A percentile compares a stretch with the other conserved stretches of the same genome.
Evolutionary conservation across 208 protist genomes (phyloP).

Genomic region (Acanthamoeba lugdunensis): DNA sequence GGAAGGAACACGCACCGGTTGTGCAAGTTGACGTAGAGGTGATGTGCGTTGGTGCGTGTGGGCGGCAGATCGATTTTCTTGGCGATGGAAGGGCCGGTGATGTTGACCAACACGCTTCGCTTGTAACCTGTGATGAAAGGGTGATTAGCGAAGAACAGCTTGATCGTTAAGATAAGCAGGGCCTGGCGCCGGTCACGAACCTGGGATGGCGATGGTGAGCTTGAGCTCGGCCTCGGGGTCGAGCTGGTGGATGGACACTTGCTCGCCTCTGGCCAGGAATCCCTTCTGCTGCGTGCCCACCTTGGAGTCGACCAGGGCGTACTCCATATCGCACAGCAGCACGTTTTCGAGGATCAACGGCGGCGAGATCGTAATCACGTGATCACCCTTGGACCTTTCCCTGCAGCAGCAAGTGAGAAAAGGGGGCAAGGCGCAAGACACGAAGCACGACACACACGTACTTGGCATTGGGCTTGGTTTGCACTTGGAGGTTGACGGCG

Average conservation of each 20-base stretch:
- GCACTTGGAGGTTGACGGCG: constrained; percentile 24
- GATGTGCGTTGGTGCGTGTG: constrained; percentile 24
- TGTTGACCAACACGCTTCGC: constrained; percentile 47
- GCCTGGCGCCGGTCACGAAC: neutral
- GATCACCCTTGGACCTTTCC: constrained; percentile 48
- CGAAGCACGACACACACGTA: neutral
- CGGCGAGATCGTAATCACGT: constrained; percentile 58
- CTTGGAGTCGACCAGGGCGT: constrained; percentile 56
- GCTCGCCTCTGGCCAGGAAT: constrained; percentile 39
- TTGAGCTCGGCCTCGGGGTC: constrained; percentile 52
- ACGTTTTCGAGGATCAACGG: constrained; percentile 71
- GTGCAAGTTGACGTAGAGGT: constrained; percentile 68
- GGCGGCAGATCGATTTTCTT: constrained; percentile 66
- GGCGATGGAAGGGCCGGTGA: constrained; percentile 10
- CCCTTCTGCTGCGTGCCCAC: constrained; percentile 56
- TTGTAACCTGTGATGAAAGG: constrained; percentile 56
- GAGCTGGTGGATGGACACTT: constrained; percentile 63
- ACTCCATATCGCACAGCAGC: constrained; percentile 69
- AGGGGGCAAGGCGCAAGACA: neutral
- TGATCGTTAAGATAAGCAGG: neutral
- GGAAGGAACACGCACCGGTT: constrained; percentile 10
- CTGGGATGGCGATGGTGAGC: constrained; percentile 61
- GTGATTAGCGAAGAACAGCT: no score
- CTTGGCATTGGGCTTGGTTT: constrained; percentile 45
- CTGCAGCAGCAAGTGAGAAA: neutral